Evolutionary conservation across 2,329 filamentous ascomycete species (phyloP).

Genomic region (Blumeriella jaapii): DNA sequence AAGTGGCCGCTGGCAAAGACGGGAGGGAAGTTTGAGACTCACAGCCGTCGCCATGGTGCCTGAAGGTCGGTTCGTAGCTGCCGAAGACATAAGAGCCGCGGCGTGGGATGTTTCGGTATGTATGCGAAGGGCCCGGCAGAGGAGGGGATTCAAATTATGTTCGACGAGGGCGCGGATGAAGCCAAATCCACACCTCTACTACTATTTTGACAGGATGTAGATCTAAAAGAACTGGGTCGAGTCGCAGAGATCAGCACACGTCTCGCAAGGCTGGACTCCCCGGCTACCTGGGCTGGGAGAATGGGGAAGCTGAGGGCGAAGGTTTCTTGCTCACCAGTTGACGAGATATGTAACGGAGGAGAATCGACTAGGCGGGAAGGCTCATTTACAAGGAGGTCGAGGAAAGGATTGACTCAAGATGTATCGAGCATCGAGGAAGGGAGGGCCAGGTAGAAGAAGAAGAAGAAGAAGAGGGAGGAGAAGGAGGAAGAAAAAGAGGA

Average conservation of each 20-base stretch:
- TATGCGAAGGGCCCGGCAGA: conserved; percentile 9
- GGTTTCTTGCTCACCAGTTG: conserved; percentile 20
- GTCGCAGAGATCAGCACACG: conserved; percentile 25
- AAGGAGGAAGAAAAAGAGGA: conserved; percentile 7
- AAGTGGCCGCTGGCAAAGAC: conserved; percentile 21
- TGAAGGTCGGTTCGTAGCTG: conserved; percentile 26
- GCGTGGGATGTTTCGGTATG: conserved; percentile 23
- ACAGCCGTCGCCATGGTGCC: conserved; percentile 30
- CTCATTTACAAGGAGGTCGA: conserved; percentile 26
- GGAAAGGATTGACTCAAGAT: conserved; percentile 18
- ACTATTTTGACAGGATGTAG: conserved; percentile 25
- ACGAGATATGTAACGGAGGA: conserved; percentile 24
- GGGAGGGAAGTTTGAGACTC: conserved; percentile 19
- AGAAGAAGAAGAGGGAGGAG: conserved; percentile 21
- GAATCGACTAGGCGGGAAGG: conserved; percentile 21
- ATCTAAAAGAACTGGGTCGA: conserved; percentile 27
- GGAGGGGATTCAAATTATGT: conserved; percentile 15
- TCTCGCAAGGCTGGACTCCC: conserved; percentile 25
- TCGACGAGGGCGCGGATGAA: conserved; percentile 13
- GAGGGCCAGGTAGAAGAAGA: conserved; percentile 16
- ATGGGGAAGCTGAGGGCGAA: too few relatives aligned
- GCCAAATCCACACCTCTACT: conserved; percentile 19
- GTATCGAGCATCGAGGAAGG: conserved; percentile 24
- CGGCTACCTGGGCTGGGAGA: conserved; percentile 13
- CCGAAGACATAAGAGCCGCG: conserved; percentile 26